Evolutionary conservation across 2,329 filamentous ascomycete species (phyloP).

Genomic region (Calonectria pseudoreteaudii): DNA sequence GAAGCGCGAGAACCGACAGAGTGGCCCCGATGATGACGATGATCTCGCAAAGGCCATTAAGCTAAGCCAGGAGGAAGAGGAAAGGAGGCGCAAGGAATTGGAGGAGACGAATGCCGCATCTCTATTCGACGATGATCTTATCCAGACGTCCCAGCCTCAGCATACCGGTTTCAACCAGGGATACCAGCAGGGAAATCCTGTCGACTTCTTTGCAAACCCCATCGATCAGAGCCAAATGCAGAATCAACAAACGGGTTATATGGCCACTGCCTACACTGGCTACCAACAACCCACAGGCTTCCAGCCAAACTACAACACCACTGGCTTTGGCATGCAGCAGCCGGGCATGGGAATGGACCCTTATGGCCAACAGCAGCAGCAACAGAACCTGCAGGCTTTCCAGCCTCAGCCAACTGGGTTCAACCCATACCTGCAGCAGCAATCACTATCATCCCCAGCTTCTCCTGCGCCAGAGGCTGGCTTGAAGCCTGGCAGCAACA

Average conservation of each 20-base stretch:
- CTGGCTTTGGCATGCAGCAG: constrained; percentile 74
- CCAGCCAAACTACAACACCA: constrained; percentile 70
- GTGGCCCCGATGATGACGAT: constrained; percentile 75
- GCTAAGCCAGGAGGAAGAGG: constrained; percentile 94
- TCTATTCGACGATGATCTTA: constrained; percentile 86
- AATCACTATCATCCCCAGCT: constrained; percentile 53
- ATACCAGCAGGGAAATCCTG: constrained; percentile 95
- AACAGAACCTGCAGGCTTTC: constrained; percentile 56
- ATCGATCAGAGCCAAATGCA: constrained; percentile 81
- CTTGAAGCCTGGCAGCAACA: constrained; percentile 86
- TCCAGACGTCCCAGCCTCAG: constrained; percentile 73
- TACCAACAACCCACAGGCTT: constrained; percentile 64
- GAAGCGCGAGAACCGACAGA: constrained; percentile 75
- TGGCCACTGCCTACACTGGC: constrained; percentile 67
- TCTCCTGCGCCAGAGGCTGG: constrained; percentile 67
- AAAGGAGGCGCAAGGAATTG: constrained; percentile 85
- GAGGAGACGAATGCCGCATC: constrained; percentile 87
- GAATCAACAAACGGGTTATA: constrained; percentile 85
- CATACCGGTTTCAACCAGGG: constrained; percentile 94
- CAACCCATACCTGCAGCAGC: constrained; percentile 62
- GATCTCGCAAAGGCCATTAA: constrained; percentile 95
- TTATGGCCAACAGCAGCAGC: constrained; percentile 63
- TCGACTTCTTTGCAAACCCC: constrained; percentile 97
- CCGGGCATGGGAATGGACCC: constrained; percentile 77
- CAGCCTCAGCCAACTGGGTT: constrained; percentile 65